Evolutionary conservation across 176 grass and related monocot species (phyloP), one percentile per base, ranked within the genome.

Genomic region (Oryza glaberrima): DNA sequence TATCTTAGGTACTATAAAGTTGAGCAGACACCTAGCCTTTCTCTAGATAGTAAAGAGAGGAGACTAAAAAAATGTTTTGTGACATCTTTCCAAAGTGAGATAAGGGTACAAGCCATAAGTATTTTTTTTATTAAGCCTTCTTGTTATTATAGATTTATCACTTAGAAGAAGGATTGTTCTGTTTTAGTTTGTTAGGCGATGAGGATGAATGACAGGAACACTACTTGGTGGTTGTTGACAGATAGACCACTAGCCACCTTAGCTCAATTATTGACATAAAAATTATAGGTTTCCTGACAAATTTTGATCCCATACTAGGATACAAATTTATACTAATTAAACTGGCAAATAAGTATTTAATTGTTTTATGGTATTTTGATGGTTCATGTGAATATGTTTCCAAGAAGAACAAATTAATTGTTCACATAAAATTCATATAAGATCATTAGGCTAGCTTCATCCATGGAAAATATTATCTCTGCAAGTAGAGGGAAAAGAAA

Each of bases 51-150:
- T 3, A 32, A 77, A 84, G 34, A 36, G 14, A 68, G 30, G 5
- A 76, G 9, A 52, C 11, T 60, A 19, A 36, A 65, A 43, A 73
- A 77, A 36, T 58, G 20, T 30, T 30, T 54, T 20, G 14, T 76
- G 5, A 7, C 69, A 75, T 80, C 76, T 84, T 88, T 88, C 76
- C 76, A 20, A 75, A 75, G 69, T 75, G 46, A 80, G 80, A 83
- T 83, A 86, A 76, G 12, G 17, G 75, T 38, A 60, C 46, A 88
- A 68, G 75, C 25, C 25, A 73, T 54, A 54, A 68, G 40, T 45
- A 61, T n/a, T 78, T 67, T 60, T 60, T 86, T 86, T 78, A 82
- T 17, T 49, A 73, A 26, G 10, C 17, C 17, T 45, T 23, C 45
- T 47, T 68, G 35, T 63, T 80, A 51, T 75, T 38, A 61, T 84